These are phyloP conservation scores for Clavispora phyllophila DNA, from an alignment of 805 yeast species.

Conservation along the genomic window DNA sequence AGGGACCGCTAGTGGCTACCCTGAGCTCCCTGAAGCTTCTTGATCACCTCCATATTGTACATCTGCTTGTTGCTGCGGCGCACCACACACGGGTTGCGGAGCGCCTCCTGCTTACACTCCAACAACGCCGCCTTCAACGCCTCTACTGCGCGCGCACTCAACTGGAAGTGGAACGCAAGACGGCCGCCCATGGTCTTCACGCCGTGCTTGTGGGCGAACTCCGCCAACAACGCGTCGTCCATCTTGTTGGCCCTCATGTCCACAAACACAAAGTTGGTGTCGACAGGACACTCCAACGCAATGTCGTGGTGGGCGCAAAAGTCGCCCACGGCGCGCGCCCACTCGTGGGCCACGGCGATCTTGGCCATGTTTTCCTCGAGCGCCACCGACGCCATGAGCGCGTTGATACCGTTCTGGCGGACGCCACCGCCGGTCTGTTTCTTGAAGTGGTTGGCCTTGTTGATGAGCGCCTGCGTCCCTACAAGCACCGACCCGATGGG, in stretches of 20 bases:
- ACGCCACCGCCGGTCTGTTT: conserved; percentile 94
- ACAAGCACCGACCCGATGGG: conserved; percentile 89
- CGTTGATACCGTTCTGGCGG: conserved; percentile 78
- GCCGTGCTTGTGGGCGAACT: conserved; percentile 53
- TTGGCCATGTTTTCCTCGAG: conserved; percentile 67
- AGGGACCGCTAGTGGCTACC: too few relatives aligned
- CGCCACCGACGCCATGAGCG: conserved; percentile 77
- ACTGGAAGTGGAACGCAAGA: conserved; percentile 68
- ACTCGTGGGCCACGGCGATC: conserved; percentile 45
- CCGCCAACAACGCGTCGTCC: conserved; percentile 50
- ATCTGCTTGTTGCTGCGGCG: conserved; percentile 6
- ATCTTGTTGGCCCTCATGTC: conserved; percentile 52
- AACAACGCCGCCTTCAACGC: conserved; percentile 45
- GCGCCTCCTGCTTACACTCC: conserved; percentile 53
- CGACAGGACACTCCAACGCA: conserved; percentile 64
- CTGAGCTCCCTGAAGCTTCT: not conserved
- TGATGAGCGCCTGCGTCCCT: conserved; percentile 54
- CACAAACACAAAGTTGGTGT: conserved; percentile 79
- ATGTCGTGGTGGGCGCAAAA: conserved; percentile 52
- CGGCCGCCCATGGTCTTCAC: conserved; percentile 69
- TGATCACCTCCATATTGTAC: conserved; percentile 6
- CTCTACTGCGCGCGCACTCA: conserved; percentile 27
- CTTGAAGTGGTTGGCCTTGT: conserved; percentile 76
- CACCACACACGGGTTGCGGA: conserved; percentile 42
- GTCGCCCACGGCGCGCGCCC: conserved; percentile 48